A percentile compares a stretch with the other conserved stretches of the same genome.
These are phyloP conservation scores for Aspergillus thermomutatus DNA, from an alignment of 2,329 filamentous ascomycete species.

Conservation along the genomic window DNA sequence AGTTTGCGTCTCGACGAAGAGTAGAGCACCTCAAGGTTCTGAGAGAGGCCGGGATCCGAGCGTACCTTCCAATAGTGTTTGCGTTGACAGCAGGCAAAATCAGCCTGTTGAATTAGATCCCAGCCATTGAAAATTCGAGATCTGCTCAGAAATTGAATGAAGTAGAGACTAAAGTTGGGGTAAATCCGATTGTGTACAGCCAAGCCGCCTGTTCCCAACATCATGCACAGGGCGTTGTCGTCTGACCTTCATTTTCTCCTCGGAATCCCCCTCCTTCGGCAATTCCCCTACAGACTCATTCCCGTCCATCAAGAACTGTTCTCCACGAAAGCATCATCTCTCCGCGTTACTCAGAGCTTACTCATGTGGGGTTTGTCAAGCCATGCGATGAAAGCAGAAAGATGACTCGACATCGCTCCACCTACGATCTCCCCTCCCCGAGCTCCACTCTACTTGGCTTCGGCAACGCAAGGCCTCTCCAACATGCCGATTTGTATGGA, in stretches of 20 bases:
- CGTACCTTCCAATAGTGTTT: constrained; percentile 30
- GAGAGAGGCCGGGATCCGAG: constrained; percentile 24
- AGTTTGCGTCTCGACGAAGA: constrained; percentile 34
- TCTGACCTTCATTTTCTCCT: background rate
- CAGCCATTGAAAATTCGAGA: background rate
- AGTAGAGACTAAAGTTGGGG: background rate
- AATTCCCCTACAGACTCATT: constrained; percentile 2
- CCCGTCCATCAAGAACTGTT: background rate
- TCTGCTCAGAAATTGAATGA: background rate
- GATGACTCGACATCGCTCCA: constrained; percentile 3
- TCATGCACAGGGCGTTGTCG: no score
- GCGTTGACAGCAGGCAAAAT: constrained; percentile 40
- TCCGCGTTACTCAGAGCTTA: constrained; percentile 30
- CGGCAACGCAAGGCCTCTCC: constrained; percentile 21
- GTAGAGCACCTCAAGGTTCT: constrained; percentile 29
- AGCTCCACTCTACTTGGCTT: background rate
- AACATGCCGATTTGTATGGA: constrained; percentile 23
- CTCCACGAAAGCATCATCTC: constrained; percentile 2
- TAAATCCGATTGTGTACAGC: background rate
- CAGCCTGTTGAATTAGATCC: constrained; percentile 38
- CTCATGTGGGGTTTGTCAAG: constrained; percentile 28
- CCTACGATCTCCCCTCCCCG: background rate
- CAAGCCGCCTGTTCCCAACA: no score
- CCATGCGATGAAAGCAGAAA: constrained; percentile 1
- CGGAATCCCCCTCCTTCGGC: constrained; percentile 4